Conservation (phyloP, 208 protist species). For the Trypanosoma grayi region DNA sequence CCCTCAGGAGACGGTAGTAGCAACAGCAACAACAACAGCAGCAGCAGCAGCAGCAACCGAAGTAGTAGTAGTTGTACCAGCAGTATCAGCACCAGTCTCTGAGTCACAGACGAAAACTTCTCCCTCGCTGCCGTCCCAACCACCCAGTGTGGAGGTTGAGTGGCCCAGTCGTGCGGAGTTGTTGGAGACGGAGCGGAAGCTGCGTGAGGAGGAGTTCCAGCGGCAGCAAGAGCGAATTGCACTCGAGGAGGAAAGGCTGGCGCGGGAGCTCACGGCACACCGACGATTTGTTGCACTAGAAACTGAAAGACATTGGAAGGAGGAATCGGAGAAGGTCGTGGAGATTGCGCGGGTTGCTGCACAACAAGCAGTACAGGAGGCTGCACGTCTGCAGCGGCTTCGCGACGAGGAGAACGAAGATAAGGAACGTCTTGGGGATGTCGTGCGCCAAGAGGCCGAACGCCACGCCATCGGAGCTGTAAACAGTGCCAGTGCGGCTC, state of each 20-base stretch:
- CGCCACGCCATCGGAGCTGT: not conserved
- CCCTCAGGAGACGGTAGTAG: not conserved
- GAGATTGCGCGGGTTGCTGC: constrained; percentile 14
- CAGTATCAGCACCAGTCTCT: too few relatives aligned
- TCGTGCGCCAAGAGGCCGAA: not conserved
- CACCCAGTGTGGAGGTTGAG: not conserved
- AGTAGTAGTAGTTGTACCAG: too few relatives aligned
- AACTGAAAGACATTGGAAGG: constrained; percentile 13
- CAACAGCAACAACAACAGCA: too few relatives aligned
- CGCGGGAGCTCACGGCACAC: constrained; percentile 3
- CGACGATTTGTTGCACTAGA: constrained; percentile 16
- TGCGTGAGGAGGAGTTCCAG: constrained; percentile 12
- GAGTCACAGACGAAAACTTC: too few relatives aligned
- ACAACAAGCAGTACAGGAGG: constrained; percentile 7
- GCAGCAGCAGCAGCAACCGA: too few relatives aligned
- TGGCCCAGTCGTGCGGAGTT: not conserved
- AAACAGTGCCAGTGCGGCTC: not conserved
- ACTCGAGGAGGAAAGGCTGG: constrained; percentile 5
- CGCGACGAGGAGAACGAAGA: not conserved
- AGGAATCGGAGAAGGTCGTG: constrained; percentile 10
- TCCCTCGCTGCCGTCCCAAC: not conserved
- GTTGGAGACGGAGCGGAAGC: constrained; percentile 4
- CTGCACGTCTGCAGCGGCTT: not conserved
- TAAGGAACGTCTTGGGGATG: not conserved
- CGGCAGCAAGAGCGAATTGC: constrained; percentile 14